Base-by-base conservation (phyloP, 129 eudicot genomes). In the Scalesia atractyloides region DNA sequence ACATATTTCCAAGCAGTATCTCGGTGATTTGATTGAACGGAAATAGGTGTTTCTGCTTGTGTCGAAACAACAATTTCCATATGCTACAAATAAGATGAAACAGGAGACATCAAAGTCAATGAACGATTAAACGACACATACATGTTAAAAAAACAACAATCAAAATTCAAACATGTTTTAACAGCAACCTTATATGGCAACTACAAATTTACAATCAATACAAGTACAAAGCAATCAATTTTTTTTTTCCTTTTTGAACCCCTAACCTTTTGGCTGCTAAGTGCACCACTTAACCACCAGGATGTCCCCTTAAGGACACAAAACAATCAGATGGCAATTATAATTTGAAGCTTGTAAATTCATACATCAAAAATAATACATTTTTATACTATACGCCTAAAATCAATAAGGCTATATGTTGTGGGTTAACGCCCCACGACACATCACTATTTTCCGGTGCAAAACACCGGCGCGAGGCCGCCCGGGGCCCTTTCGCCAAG, bases 1-100 rank as follows among this genome's bases (percentile, higher is more conserved):
- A 60, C 18, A 30, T 60, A 60, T 33, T 60, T 60, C 66, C 66
- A 60, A 60, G 66, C 66, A 30, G 30, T 14, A 13, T 60, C 66
- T 3, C 44, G 66, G 34, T 30, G 66, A 60, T 60, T 60, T 30
- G 66, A 60, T 33, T 60, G 36, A 26, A 30, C 44, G 30, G n/a
- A 6, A 39, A 16, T 13, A 60, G 14, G 66, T 5, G 43, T 4
- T 60, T 60, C 66, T 17, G 44, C 15, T 26, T 7, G 65, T 30
- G 44, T 30, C 6, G 17, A 30, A 22, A 10, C 65, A 30, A 13
- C 20, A 14, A 60, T 14, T 60, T 60, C 66, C 66, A 60, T 60
- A 30, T 22, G 15, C 65, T 60, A 30, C 66, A 60, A 5, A 59
- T 26, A 60, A 60, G 30, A 30, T 60, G 19, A 30, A 60, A 60